These are phyloP conservation scores for Clohesyomyces aquaticus DNA, from an alignment of 495 filamentous ascomycete genomes.

Conservation along the genomic window DNA sequence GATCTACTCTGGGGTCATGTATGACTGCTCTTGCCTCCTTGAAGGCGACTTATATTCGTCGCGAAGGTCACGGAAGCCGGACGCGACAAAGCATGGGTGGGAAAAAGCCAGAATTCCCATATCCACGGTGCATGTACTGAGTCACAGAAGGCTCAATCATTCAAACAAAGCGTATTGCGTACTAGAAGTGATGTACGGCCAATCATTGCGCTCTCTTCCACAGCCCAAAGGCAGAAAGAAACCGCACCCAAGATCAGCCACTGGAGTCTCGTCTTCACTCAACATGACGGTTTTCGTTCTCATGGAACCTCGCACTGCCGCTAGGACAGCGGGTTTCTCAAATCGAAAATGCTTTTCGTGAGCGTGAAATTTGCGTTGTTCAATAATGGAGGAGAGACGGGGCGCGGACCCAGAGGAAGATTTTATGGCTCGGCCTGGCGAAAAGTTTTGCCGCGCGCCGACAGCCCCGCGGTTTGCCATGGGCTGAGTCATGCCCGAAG, in stretches of 20 bases:
- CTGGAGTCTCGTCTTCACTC: conserved; percentile 42
- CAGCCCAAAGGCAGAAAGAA: conserved; percentile 40
- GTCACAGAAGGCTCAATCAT: too few species aligned
- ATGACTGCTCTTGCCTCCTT: too few species aligned
- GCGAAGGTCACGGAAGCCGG: too few species aligned
- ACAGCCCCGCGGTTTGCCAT: conserved; percentile 28
- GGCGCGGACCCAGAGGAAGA: conserved; percentile 8
- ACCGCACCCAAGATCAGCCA: conserved; percentile 45
- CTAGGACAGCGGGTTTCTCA: conserved; percentile 35
- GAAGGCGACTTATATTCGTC: too few species aligned
- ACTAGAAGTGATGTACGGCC: conserved; percentile 38
- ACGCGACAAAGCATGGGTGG: too few species aligned
- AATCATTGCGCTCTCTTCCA: conserved; percentile 47
- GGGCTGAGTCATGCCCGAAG: conserved; percentile 34
- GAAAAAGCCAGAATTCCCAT: too few species aligned
- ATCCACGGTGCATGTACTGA: too few species aligned
- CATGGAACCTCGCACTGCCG: conserved; percentile 41
- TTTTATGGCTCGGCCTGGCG: conserved; percentile 24
- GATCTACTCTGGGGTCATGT: too few species aligned
- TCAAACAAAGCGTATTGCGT: too few species aligned
- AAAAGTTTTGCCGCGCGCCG: conserved; percentile 25
- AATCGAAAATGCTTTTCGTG: conserved; percentile 46
- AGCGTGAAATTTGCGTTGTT: conserved; percentile 45
- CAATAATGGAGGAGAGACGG: conserved; percentile 42
- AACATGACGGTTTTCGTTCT: conserved; percentile 43